Evolutionary conservation across 2,329 filamentous ascomycete species (phyloP).

Genomic region (Claviceps humidiphila): DNA sequence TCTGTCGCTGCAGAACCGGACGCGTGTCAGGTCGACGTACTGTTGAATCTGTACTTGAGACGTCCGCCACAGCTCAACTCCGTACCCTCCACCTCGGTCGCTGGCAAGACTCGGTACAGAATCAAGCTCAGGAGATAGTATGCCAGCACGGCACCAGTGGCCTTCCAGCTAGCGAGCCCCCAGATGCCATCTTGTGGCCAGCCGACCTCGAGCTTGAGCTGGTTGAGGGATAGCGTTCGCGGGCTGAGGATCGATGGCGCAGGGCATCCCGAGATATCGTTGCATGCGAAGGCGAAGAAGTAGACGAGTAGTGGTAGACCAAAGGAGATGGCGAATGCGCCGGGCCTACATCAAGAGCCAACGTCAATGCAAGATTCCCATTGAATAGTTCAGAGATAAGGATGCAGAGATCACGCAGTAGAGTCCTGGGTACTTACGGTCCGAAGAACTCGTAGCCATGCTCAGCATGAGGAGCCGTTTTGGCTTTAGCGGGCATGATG

Average conservation of each 20-base stretch:
- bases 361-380: not conserved
- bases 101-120: constrained; percentile 66
- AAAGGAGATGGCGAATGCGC: constrained; percentile 65
- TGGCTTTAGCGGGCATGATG: constrained; percentile 21
- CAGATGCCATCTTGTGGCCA: constrained; percentile 62
- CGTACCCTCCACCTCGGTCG: constrained; percentile 55
- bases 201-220: constrained; percentile 66
- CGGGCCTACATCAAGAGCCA: constrained; percentile 40
- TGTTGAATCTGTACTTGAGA: constrained; percentile 72
- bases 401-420: not conserved
- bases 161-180: constrained; percentile 57
- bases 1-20: not conserved
- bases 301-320: constrained; percentile 70
- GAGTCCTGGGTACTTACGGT: constrained; percentile 25
- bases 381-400: not conserved
- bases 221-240: constrained; percentile 54
- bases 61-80: constrained; percentile 56
- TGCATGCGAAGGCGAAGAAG: constrained; percentile 72
- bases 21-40: constrained; percentile 26
- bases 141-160: constrained; percentile 54
- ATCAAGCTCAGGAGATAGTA: constrained; percentile 69
- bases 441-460: constrained; percentile 40
- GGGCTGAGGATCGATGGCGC: constrained; percentile 67
- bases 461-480: constrained; percentile 13
- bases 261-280: constrained; percentile 84